A percentile compares a stretch with the other conserved stretches of the same genome.
Evolutionary conservation across 441 rosid species (phyloP).

Genomic region (Euphorbia schlechtendalii): DNA sequence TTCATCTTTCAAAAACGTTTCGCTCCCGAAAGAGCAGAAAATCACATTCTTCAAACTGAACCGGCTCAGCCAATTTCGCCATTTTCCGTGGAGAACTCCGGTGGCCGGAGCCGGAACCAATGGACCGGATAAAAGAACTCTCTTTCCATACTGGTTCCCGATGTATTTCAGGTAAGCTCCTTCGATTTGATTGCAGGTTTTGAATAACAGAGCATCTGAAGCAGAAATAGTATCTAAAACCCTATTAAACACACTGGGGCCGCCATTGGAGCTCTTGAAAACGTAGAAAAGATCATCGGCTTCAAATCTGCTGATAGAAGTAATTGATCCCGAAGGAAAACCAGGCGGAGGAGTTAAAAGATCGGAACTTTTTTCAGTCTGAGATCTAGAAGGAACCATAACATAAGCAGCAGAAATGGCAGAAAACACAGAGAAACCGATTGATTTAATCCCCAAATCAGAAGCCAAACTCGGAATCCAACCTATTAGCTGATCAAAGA

Average conservation of each 20-base stretch:
- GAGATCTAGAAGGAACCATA: slow-evolving; percentile 22
- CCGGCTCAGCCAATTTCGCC: slow-evolving; percentile 25
- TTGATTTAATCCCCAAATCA: slow-evolving; percentile 24
- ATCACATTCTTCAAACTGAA: slow-evolving; percentile 23
- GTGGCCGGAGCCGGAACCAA: slow-evolving; percentile 22
- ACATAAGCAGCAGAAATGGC: slow-evolving; percentile 22
- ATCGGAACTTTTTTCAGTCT: neutral
- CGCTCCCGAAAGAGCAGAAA: slow-evolving; percentile 35
- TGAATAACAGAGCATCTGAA: slow-evolving; percentile 19
- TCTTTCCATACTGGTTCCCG: slow-evolving; percentile 16
- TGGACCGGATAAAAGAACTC: slow-evolving; percentile 25
- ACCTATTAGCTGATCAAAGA: slow-evolving; percentile 18
- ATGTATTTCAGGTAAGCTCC: slow-evolving; percentile 22
- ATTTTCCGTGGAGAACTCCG: slow-evolving; percentile 25
- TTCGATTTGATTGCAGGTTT: slow-evolving; percentile 28
- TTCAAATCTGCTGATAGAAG: slow-evolving; percentile 16
- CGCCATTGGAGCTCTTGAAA: slow-evolving; percentile 16
- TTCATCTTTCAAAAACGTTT: slow-evolving; percentile 23
- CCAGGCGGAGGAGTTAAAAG: slow-evolving; percentile 23
- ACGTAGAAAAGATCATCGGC: slow-evolving; percentile 18
- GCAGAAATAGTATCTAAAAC: neutral
- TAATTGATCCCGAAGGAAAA: slow-evolving; percentile 22
- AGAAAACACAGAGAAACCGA: slow-evolving; percentile 22
- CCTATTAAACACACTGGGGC: slow-evolving; percentile 11
- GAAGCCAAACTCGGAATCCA: slow-evolving; percentile 29